Evolutionary conservation across 768 basidiomycete genomes (phyloP).

Genomic region (Mycena epipterygia): DNA sequence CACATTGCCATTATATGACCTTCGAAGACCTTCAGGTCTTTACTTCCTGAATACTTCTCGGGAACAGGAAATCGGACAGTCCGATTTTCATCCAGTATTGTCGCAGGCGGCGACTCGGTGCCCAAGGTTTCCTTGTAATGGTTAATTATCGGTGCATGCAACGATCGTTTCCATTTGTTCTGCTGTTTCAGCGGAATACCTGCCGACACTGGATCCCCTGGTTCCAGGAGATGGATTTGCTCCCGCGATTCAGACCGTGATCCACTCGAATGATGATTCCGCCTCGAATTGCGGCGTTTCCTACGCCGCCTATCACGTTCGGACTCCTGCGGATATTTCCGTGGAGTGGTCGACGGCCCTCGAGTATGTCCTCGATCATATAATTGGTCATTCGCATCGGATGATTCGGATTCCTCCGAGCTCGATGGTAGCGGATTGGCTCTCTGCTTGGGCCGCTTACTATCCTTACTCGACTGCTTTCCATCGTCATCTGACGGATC

Average conservation of each 20-base stretch:
- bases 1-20: background rate
- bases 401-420: background rate
- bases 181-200: background rate
- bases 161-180: background rate
- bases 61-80: constrained; percentile 52
- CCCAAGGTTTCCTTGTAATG: background rate
- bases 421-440: too few species aligned
- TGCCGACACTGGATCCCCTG: background rate
- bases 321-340: background rate
- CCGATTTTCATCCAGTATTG: constrained; percentile 42
- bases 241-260: background rate
- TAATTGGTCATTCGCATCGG: background rate
- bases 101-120: background rate
- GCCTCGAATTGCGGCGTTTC: background rate
- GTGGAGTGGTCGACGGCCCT: too few species aligned
- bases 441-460: too few species aligned
- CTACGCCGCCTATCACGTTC: background rate
- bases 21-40: background rate
- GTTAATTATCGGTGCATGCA: background rate
- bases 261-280: background rate
- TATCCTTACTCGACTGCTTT: too few species aligned
- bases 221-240: background rate
- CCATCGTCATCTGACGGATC: too few species aligned
- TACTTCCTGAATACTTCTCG: background rate
- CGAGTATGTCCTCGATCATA: too few species aligned